phyloP scores from a whole-genome alignment of 1,139 yeast species.

The Pichia sp. region DNA sequence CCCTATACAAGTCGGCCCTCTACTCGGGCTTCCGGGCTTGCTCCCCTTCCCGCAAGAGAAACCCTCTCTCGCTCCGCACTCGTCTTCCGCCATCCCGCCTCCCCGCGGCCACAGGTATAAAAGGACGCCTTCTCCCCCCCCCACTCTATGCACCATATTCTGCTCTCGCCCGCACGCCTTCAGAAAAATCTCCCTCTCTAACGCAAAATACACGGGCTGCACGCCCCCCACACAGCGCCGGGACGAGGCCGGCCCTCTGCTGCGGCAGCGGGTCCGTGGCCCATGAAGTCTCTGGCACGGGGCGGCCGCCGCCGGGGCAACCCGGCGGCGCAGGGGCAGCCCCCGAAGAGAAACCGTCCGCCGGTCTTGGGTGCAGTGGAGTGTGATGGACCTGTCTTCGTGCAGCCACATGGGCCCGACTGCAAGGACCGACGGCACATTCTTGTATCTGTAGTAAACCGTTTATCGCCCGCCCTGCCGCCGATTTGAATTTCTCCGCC shows the following conservation, averaged over 20 bases:
- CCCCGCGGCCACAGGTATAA: too few relatives aligned
- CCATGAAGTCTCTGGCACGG: constrained; percentile 15
- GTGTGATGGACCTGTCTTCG: constrained; percentile 77
- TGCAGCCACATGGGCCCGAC: constrained; percentile 75
- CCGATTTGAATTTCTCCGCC: background rate
- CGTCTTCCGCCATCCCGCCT: too few relatives aligned
- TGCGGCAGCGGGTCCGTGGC: constrained; percentile 4
- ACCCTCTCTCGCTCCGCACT: too few relatives aligned
- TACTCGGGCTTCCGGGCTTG: too few relatives aligned
- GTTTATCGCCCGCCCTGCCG: background rate
- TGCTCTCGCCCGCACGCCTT: too few relatives aligned
- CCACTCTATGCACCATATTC: background rate
- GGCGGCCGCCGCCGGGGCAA: background rate
- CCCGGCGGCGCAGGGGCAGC: background rate
- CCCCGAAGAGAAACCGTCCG: constrained; percentile 32
- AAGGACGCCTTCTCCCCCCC: background rate
- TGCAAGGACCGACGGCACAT: constrained; percentile 75
- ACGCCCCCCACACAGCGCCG: constrained; percentile 12
- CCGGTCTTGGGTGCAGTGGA: constrained; percentile 77
- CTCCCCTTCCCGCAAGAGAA: too few relatives aligned
- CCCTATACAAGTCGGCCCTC: too few relatives aligned
- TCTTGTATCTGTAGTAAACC: background rate
- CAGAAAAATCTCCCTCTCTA: background rate
- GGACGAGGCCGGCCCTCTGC: constrained; percentile 12
- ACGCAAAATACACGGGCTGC: constrained; percentile 14